A percentile compares a stretch with the other conserved stretches of the same genome.
Evolutionary conservation across 345 rosid species (phyloP).

Genomic region (Camelina laxa): DNA sequence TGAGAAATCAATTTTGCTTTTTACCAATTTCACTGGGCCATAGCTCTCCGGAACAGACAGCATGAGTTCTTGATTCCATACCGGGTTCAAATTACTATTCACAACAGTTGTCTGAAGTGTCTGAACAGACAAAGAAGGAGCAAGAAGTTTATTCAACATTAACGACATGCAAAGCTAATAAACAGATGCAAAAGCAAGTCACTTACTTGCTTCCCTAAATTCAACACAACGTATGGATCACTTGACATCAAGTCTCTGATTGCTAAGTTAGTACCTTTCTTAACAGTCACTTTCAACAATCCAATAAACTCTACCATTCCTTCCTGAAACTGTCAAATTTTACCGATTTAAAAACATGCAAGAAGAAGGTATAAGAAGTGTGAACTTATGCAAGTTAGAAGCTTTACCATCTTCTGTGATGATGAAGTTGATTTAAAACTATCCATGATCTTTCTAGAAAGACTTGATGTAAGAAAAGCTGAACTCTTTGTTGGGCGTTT

Average conservation of each 20-base stretch:
- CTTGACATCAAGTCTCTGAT: conserved; percentile 61
- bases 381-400: conserved; percentile 6
- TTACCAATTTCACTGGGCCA: conserved; percentile 59
- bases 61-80: conserved; percentile 60
- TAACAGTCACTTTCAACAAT: conserved; percentile 59
- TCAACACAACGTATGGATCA: conserved; percentile 61
- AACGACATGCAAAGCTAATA: neutral
- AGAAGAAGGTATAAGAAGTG: neutral
- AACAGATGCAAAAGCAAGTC: neutral
- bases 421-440: conserved; percentile 67
- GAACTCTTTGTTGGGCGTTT: conserved; percentile 45
- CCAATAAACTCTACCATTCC: conserved; percentile 60
- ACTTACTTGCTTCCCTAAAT: conserved; percentile 58
- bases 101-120: conserved; percentile 52
- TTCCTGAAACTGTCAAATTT: conserved; percentile 35
- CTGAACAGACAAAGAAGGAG: conserved; percentile 12
- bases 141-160: neutral
- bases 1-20: neutral
- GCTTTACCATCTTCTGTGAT: conserved; percentile 48
- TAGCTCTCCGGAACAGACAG: conserved; percentile 54
- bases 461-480: conserved; percentile 56
- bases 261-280: conserved; percentile 63
- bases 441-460: conserved; percentile 70
- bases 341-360: conserved; percentile 6
- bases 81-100: conserved; percentile 59